Conservation (phyloP, 2,329 filamentous ascomycete genomes). For the Colletotrichum falcatum region DNA sequence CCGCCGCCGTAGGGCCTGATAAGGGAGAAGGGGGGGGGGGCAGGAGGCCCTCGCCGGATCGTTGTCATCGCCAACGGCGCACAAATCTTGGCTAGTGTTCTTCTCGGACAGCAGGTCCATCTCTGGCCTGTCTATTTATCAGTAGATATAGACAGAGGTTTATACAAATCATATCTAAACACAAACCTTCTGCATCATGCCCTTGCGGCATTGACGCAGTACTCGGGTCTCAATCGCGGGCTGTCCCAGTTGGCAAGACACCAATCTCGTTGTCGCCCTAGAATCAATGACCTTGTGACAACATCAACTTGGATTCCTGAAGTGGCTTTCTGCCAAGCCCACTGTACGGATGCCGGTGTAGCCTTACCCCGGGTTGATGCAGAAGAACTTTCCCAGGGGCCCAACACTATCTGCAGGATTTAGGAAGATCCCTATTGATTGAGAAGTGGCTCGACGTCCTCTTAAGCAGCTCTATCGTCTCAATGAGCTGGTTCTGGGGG, state of each 20-base stretch:
- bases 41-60: not conserved
- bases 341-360: slow-evolving; percentile 5
- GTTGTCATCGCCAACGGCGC: slow-evolving; percentile 13
- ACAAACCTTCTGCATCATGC: not conserved
- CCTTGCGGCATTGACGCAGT: not conserved
- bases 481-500: not conserved
- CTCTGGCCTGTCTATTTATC: not conserved
- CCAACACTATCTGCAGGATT: slow-evolving; percentile 22
- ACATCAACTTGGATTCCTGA: slow-evolving; percentile 1
- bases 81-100: slow-evolving; percentile 11
- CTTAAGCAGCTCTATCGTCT: slow-evolving; percentile 26
- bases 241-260: slow-evolving; percentile 32
- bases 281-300: slow-evolving; percentile 12
- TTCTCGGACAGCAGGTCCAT: slow-evolving; percentile 2
- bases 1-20: not conserved
- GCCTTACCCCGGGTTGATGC: slow-evolving; percentile 29
- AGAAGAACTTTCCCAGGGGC: slow-evolving; percentile 28
- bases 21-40: slow-evolving; percentile 3
- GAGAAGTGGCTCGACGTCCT: not conserved
- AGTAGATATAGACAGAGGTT: not conserved
- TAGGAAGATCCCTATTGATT: not conserved
- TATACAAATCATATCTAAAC: not conserved
- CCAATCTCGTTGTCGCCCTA: slow-evolving; percentile 33
- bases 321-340: slow-evolving; percentile 20
- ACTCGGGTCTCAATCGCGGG: slow-evolving; percentile 10